Evolutionary conservation across 2,329 filamentous ascomycete species (phyloP).

Genomic region (Neonectria sp.): DNA sequence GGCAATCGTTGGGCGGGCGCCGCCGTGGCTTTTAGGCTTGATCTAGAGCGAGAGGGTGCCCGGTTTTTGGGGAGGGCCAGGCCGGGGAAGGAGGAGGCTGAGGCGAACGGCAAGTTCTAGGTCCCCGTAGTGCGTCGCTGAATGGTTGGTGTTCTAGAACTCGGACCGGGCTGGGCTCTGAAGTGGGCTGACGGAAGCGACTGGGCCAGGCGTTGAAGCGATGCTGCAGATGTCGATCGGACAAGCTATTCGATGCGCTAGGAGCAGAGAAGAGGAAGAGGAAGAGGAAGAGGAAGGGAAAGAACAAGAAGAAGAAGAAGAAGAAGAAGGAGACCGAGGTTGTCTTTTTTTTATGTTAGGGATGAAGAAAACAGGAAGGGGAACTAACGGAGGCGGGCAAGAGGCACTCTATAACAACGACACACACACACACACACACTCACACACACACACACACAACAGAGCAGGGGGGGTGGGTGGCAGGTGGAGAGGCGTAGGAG

Average conservation of each 20-base stretch:
- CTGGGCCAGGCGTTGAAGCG: no score
- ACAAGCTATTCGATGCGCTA: neutral
- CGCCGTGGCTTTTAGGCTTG: slow-evolving; percentile 18
- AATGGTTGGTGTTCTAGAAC: slow-evolving; percentile 25
- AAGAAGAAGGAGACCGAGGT: no score
- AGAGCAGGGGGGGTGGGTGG: slow-evolving; percentile 12
- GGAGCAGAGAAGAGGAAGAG: neutral
- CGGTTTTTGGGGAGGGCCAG: neutral
- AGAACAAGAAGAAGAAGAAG: neutral
- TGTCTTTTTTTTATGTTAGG: neutral
- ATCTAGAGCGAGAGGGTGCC: slow-evolving; percentile 8
- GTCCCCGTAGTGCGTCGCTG: neutral
- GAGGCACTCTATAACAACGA: slow-evolving; percentile 22
- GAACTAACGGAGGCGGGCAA: slow-evolving; percentile 5
- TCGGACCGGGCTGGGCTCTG: slow-evolving; percentile 23
- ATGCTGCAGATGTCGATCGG: neutral
- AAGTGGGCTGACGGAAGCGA: slow-evolving; percentile 16
- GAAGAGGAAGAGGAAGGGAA: neutral
- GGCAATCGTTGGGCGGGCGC: slow-evolving; percentile 28
- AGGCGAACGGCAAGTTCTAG: neutral
- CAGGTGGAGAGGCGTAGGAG: neutral
- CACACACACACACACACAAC: neutral
- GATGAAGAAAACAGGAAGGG: slow-evolving; percentile 8
- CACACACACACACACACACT: neutral
- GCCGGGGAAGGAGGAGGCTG: neutral